Percentiles rank a stretch among this genome's conserved stretches.
These are phyloP conservation scores for Hygrophorus russula DNA, from an alignment of 768 basidiomycete species.

Conservation along the genomic window DNA sequence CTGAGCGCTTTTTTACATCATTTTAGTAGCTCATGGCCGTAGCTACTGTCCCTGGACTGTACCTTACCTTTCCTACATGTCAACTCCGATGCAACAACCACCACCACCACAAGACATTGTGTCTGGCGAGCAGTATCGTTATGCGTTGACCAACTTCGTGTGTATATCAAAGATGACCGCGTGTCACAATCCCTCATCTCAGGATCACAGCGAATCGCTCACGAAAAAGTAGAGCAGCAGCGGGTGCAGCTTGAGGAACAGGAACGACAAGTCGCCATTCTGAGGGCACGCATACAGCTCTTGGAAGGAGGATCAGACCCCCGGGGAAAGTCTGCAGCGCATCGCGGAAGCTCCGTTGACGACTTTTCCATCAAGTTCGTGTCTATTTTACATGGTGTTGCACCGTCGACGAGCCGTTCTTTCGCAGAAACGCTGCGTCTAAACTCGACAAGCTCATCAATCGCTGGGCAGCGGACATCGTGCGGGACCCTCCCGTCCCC, in stretches of 20 bases:
- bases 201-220: constrained; percentile 57
- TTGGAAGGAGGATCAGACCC: constrained; percentile 54
- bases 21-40: background rate
- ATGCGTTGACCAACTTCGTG: constrained; percentile 77
- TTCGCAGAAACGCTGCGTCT: constrained; percentile 54
- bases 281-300: constrained; percentile 58
- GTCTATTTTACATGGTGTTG: constrained; percentile 1
- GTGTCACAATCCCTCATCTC: background rate
- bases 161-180: constrained; percentile 13
- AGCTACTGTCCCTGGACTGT: background rate
- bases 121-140: constrained; percentile 63
- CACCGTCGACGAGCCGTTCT: constrained; percentile 5
- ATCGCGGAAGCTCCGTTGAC: constrained; percentile 59
- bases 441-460: constrained; percentile 77
- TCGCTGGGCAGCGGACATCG: constrained; percentile 75
- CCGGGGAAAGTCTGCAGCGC: constrained; percentile 21
- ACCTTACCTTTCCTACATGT: background rate
- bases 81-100: background rate
- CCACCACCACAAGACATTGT: constrained; percentile 26
- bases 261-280: constrained; percentile 67
- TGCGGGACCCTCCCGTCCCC: constrained; percentile 43
- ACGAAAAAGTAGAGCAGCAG: constrained; percentile 83
- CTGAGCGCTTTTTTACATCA: background rate
- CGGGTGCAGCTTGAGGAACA: constrained; percentile 71
- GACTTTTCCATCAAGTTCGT: constrained; percentile 80